Conservation (phyloP, 2,329 filamentous ascomycete genomes). For the Myotisia sp. region DNA sequence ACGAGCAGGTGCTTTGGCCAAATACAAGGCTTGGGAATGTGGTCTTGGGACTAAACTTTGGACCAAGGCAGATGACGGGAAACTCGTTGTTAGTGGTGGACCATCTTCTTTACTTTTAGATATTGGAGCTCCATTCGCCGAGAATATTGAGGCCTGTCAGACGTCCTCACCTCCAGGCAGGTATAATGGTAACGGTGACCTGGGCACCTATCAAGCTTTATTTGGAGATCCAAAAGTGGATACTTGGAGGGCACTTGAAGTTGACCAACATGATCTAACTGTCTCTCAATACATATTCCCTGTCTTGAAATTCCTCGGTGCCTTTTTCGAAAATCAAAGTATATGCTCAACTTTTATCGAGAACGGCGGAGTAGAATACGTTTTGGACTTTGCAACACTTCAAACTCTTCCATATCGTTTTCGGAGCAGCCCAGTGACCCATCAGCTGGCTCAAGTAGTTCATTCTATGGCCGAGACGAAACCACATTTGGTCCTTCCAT, state of each 20-base stretch:
- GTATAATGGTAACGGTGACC: conserved; percentile 15
- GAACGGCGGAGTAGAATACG: conserved; percentile 63
- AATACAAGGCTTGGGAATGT: conserved; percentile 50
- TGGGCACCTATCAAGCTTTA: conserved; percentile 4
- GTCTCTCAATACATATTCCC: conserved; percentile 61
- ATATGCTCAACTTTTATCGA: conserved; percentile 64
- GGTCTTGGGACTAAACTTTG: conserved; percentile 71
- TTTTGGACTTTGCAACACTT: conserved; percentile 71
- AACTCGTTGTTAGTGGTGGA: conserved; percentile 46
- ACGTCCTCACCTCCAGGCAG: conserved; percentile 17
- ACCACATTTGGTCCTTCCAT: conserved; percentile 66
- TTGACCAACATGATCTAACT: conserved; percentile 37
- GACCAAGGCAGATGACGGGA: conserved; percentile 44
- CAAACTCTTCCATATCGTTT: conserved; percentile 66
- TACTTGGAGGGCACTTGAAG: conserved; percentile 33
- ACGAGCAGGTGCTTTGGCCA: conserved; percentile 61
- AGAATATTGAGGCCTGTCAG: conserved; percentile 15
- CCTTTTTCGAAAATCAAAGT: conserved; percentile 60
- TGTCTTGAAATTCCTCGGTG: conserved; percentile 59
- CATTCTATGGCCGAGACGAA: conserved; percentile 67
- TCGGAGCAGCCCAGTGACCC: conserved; percentile 51
- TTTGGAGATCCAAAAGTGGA: conserved; percentile 16
- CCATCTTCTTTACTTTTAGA: conserved; percentile 24
- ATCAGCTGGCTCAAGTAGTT: conserved; percentile 59
- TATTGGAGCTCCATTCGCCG: conserved; percentile 20